phyloP scores from a whole-genome alignment of 2,329 filamentous ascomycete genomes.

The Ilyonectria destructans region DNA sequence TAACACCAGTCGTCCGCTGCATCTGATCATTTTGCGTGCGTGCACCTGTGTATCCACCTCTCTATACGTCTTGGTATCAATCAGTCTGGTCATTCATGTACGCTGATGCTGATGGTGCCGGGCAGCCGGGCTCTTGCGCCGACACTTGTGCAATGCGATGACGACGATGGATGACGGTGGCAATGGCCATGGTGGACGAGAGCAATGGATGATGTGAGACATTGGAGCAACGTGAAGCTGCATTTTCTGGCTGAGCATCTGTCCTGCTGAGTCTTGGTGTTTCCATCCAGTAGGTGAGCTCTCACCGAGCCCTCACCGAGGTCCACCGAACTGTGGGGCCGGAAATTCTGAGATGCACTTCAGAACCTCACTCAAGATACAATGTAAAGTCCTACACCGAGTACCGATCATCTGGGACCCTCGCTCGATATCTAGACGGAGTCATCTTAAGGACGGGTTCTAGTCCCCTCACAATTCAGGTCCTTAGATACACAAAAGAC shows the following conservation, averaged over 20 bases:
- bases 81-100: background rate
- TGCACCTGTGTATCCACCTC: too few species aligned
- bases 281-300: background rate
- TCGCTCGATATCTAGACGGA: background rate
- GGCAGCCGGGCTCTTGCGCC: background rate
- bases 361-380: background rate
- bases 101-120: background rate
- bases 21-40: background rate
- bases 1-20: background rate
- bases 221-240: background rate
- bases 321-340: conserved; percentile 18
- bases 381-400: background rate
- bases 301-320: conserved; percentile 19
- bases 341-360: conserved; percentile 1
- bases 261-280: background rate
- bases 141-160: background rate
- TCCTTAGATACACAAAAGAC: background rate
- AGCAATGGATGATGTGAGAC: background rate
- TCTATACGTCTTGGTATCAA: too few species aligned
- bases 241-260: background rate
- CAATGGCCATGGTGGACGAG: background rate
- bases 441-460: background rate
- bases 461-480: background rate
- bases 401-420: background rate
- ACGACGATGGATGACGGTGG: background rate